Percentiles rank a stretch among this genome's conserved stretches.
Conservation (phyloP, 139 green algal species). For the Asterochloris erici region DNA sequence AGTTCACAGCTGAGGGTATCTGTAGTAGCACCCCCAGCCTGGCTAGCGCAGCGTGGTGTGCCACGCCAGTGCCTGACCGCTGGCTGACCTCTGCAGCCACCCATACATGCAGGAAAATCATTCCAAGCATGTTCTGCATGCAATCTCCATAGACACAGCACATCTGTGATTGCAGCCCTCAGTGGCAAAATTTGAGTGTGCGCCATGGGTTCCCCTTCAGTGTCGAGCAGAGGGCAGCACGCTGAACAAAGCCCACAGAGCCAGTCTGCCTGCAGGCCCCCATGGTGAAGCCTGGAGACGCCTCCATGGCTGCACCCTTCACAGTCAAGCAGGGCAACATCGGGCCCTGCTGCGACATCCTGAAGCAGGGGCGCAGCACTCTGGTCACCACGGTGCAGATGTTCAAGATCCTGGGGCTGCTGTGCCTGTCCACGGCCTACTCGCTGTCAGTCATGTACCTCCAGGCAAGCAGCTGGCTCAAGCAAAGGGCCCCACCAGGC, state of each 20-base stretch:
- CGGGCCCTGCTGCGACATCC: conserved; percentile 80
- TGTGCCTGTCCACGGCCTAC: conserved; percentile 93
- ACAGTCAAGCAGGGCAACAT: conserved; percentile 79
- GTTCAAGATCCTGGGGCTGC: conserved; percentile 99
- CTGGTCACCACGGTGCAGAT: conserved; percentile 95
- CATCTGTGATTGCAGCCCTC: no score
- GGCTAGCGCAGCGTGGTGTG: no score
- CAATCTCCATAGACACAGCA: no score
- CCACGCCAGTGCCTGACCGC: no score
- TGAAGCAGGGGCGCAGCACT: conserved; percentile 89
- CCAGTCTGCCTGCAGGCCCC: conserved; percentile 14
- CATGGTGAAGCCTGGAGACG: conserved; percentile 84
- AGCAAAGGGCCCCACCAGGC: no score
- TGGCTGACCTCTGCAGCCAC: no score
- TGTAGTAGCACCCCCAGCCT: no score
- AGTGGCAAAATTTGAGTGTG: no score
- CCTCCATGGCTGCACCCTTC: conserved; percentile 88
- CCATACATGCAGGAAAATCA: no score
- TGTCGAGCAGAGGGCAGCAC: conserved; percentile 52
- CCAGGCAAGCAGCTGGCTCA: conserved; percentile 31
- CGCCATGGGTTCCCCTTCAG: conserved; percentile 91
- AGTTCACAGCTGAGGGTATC: no score
- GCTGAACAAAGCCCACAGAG: neutral
- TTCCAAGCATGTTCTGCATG: no score
- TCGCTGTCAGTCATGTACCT: conserved; percentile 91